Evolutionary conservation across 2,329 filamentous ascomycete genomes (phyloP).

Genomic region (Aspergillus floridensis): DNA sequence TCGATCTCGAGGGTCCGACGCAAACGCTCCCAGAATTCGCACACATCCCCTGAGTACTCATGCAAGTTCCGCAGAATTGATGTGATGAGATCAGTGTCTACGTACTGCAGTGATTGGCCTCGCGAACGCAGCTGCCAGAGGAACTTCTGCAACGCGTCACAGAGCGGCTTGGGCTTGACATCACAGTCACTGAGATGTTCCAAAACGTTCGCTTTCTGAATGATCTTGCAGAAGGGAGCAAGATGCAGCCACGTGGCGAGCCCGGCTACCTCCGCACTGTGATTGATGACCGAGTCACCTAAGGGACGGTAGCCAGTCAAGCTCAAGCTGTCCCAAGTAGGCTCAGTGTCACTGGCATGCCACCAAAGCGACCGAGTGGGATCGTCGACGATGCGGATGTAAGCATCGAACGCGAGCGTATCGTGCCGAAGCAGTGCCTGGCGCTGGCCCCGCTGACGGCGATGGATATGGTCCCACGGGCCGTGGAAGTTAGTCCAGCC

Average conservation of each 20-base stretch:
- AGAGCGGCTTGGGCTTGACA: conserved; percentile 50
- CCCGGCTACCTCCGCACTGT: conserved; percentile 52
- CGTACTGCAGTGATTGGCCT: conserved; percentile 38
- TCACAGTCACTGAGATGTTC: conserved; percentile 47
- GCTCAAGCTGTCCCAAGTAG: conserved; percentile 55
- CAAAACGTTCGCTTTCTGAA: conserved; percentile 51
- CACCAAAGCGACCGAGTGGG: conserved; percentile 61
- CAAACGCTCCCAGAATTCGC: conserved; percentile 56
- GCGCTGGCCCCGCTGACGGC: conserved; percentile 56
- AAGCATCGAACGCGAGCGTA: conserved; percentile 60
- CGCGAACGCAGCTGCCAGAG: conserved; percentile 51
- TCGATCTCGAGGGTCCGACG: conserved; percentile 54
- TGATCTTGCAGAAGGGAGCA: conserved; percentile 56
- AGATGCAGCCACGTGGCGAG: conserved; percentile 60
- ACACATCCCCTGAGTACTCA: conserved; percentile 52
- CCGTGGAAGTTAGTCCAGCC: conserved; percentile 63
- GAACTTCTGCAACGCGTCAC: conserved; percentile 52
- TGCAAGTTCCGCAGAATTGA: conserved; percentile 40
- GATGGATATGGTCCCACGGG: conserved; percentile 57
- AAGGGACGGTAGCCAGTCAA: conserved; percentile 58
- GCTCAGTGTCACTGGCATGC: conserved; percentile 54
- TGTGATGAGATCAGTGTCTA: conserved; percentile 44
- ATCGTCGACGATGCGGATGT: conserved; percentile 60
- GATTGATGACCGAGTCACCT: conserved; percentile 45
- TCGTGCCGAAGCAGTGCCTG: conserved; percentile 60